These are phyloP conservation scores for Trichosanthes cucumerina DNA, from an alignment of 306 rosid species.

Conservation along the genomic window DNA sequence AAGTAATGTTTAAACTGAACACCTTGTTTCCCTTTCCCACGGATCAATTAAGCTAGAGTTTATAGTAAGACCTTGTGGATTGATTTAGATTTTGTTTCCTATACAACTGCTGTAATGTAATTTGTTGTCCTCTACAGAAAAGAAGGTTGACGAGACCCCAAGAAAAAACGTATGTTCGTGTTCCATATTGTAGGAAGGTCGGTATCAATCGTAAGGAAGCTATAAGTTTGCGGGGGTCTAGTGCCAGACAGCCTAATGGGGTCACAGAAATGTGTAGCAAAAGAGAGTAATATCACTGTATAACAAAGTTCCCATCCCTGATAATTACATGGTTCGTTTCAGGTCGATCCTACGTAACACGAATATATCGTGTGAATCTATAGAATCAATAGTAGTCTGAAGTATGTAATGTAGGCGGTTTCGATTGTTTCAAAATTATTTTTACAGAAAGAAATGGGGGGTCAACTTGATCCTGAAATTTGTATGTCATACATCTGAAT, in stretches of 20 bases:
- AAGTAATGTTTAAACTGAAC: background rate
- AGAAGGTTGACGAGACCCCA: conserved; percentile 59
- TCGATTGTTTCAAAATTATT: conserved; percentile 17
- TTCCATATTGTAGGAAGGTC: conserved; percentile 53
- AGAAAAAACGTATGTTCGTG: conserved; percentile 66
- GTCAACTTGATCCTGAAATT: background rate
- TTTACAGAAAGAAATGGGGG: conserved; percentile 12
- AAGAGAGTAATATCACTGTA: conserved; percentile 30
- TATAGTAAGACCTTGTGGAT: background rate
- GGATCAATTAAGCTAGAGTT: background rate
- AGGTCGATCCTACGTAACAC: conserved; percentile 37
- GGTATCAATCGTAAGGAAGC: conserved; percentile 6
- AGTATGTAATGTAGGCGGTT: conserved; percentile 27
- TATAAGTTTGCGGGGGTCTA: conserved; percentile 25
- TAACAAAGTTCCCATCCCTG: conserved; percentile 27
- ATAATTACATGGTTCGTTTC: conserved; percentile 31
- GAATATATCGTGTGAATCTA: conserved; percentile 25
- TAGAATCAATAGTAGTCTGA: conserved; percentile 28
- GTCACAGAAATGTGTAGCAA: conserved; percentile 26
- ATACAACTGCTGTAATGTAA: conserved; percentile 9
- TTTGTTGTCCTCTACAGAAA: conserved; percentile 42
- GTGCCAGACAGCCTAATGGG: conserved; percentile 23
- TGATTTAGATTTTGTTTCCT: background rate
- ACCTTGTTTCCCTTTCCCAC: background rate
- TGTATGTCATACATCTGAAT: conserved; percentile 5